phyloP scores from a whole-genome alignment of 164 flowering plant species.

The Magnolia sinica region DNA sequence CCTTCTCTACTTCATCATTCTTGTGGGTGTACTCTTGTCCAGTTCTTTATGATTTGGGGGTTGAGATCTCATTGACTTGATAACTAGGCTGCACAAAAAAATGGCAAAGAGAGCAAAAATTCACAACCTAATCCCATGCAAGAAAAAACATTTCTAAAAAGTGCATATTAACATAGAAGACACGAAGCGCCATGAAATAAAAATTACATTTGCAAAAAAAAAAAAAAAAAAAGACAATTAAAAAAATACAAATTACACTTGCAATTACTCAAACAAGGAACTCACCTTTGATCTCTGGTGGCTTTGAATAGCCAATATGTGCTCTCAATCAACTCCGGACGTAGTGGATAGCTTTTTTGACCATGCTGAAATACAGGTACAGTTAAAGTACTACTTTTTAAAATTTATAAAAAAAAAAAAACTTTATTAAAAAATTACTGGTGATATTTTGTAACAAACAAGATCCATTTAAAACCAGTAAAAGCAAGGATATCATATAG shows the following conservation, averaged over 20 bases:
- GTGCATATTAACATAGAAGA: not conserved
- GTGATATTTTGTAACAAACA: not conserved
- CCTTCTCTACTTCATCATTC: too few relatives aligned
- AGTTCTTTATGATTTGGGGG: too few relatives aligned
- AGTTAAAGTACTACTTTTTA: not conserved
- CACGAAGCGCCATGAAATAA: not conserved
- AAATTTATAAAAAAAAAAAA: not conserved
- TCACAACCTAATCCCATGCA: not conserved
- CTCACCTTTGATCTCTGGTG: conserved; percentile 85
- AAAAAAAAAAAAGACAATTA: not conserved
- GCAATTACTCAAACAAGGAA: not conserved
- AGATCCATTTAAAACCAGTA: not conserved
- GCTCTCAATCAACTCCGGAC: conserved; percentile 97
- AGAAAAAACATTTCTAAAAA: not conserved
- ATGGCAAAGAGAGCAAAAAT: not conserved
- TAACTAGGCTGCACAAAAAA: not conserved
- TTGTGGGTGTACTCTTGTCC: too few relatives aligned
- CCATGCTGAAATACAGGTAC: conserved; percentile 53
- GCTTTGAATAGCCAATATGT: conserved; percentile 99
- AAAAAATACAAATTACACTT: not conserved
- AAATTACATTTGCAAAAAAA: not conserved
- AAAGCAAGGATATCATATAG: not conserved
- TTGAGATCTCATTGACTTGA: too few relatives aligned
- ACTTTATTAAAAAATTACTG: not conserved
- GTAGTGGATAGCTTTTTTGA: conserved; percentile 92